A percentile compares a stretch with the other conserved stretches of the same genome.
Conservation (phyloP, 2,329 filamentous ascomycete species). For the Penicillium freii region DNA sequence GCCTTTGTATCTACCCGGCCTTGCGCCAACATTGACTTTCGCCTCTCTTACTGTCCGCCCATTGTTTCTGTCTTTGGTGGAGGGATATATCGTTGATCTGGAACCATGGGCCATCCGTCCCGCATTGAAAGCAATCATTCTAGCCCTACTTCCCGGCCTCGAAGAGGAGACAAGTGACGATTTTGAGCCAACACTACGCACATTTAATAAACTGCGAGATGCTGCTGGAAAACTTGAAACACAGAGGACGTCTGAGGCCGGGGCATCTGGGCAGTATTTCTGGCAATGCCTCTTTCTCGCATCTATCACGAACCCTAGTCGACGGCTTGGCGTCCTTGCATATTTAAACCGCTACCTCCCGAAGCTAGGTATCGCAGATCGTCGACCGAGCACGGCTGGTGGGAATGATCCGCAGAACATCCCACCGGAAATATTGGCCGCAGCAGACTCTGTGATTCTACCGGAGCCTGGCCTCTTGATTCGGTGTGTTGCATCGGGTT, state of each 20-base stretch:
- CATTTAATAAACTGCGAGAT: conserved; percentile 74
- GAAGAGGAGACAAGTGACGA: conserved; percentile 98
- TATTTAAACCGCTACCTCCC: conserved; percentile 80
- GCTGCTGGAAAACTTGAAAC: conserved; percentile 55
- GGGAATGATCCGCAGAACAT: conserved; percentile 27
- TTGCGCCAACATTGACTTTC: conserved; percentile 87
- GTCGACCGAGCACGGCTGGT: conserved; percentile 30
- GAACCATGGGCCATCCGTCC: conserved; percentile 72
- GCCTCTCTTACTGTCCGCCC: conserved; percentile 89
- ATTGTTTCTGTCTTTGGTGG: conserved; percentile 78
- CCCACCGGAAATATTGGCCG: conserved; percentile 32
- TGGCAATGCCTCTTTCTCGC: conserved; percentile 98
- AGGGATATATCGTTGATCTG: conserved; percentile 73
- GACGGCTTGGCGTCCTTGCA: conserved; percentile 81
- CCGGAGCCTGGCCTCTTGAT: conserved; percentile 90
- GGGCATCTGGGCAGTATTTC: conserved; percentile 78
- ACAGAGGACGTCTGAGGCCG: conserved; percentile 49
- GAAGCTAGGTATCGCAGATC: conserved; percentile 55
- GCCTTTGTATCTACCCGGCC: conserved; percentile 81
- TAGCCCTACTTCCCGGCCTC: conserved; percentile 84
- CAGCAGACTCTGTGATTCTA: conserved; percentile 52
- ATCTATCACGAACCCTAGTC: conserved; percentile 81
- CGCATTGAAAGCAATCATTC: conserved; percentile 82
- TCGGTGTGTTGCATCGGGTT: conserved; percentile 85
- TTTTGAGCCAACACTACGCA: conserved; percentile 79